These are phyloP conservation scores for Chenopodium formosanum DNA, from an alignment of 148 eudicot genomes.

Conservation along the genomic window DNA sequence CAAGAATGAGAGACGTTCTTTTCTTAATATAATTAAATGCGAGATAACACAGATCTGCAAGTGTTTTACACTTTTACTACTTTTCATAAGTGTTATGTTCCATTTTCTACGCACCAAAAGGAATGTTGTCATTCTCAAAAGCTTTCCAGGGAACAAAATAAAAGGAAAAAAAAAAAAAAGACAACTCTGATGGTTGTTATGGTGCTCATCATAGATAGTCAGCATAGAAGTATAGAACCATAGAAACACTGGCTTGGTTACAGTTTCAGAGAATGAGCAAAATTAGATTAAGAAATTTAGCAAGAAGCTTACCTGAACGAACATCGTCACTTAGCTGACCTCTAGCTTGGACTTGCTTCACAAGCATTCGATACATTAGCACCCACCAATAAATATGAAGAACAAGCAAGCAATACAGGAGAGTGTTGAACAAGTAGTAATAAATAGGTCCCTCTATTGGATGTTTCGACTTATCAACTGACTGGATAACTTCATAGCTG, in stretches of 20 bases:
- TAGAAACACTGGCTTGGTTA: background rate
- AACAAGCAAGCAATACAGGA: conserved; percentile 73
- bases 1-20: background rate
- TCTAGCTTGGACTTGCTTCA: conserved; percentile 82
- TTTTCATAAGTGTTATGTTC: background rate
- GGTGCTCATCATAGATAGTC: background rate
- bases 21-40: background rate
- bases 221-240: background rate
- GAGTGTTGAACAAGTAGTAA: conserved; percentile 86
- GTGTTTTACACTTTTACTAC: background rate
- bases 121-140: background rate
- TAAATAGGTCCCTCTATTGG: conserved; percentile 68
- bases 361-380: conserved; percentile 89
- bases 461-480: conserved; percentile 78
- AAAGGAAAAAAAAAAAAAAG: too few species aligned
- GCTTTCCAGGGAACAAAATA: background rate
- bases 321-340: conserved; percentile 92
- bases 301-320: conserved; percentile 75
- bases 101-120: background rate
- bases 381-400: conserved; percentile 97
- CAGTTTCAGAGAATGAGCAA: background rate
- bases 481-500: conserved; percentile 81
- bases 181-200: background rate
- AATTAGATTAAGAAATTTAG: background rate
- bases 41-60: background rate